Evolutionary conservation across 2,329 filamentous ascomycete genomes (phyloP).

Genomic region (Botrytis pseudocinerea): DNA sequence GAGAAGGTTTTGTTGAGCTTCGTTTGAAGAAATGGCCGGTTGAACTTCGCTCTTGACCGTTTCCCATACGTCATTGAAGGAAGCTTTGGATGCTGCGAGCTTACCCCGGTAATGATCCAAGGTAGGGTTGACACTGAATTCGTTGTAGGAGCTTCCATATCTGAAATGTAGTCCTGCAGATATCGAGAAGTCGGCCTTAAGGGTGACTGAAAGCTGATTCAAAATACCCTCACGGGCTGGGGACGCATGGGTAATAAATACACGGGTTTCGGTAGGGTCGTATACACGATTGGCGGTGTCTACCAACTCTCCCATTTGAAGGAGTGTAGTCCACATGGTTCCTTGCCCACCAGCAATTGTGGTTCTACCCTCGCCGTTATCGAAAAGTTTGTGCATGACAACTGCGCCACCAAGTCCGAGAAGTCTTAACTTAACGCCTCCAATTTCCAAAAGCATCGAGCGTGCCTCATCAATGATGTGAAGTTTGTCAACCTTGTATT

Average conservation of each 20-base stretch:
- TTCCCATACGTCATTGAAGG: constrained; percentile 99
- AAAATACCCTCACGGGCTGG: constrained; percentile 94
- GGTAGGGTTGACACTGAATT: constrained; percentile 98
- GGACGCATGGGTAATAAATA: constrained; percentile 96
- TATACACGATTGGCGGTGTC: constrained; percentile 98
- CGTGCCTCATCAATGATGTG: constrained; percentile 98
- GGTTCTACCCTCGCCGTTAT: constrained; percentile 95
- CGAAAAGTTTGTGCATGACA: constrained; percentile 99
- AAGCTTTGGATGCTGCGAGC: constrained; percentile 94
- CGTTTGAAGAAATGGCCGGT: constrained; percentile 89
- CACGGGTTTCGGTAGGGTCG: constrained; percentile 93
- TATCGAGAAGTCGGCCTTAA: constrained; percentile 98
- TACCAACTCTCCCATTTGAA: constrained; percentile 97
- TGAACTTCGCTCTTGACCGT: constrained; percentile 96
- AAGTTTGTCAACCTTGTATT: constrained; percentile 96
- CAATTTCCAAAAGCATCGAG: constrained; percentile 90
- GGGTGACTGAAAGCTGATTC: constrained; percentile 94
- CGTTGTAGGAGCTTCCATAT: constrained; percentile 99
- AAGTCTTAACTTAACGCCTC: constrained; percentile 91
- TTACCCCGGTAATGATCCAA: constrained; percentile 98
- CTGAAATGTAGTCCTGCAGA: constrained; percentile 97
- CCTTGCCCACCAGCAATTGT: constrained; percentile 98
- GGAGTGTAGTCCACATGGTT: constrained; percentile 98
- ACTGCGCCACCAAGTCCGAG: constrained; percentile 93
- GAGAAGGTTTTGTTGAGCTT: constrained; percentile 87